phyloP scores from a whole-genome alignment of 257 asterid species.

The Nicotiana knightiana region DNA sequence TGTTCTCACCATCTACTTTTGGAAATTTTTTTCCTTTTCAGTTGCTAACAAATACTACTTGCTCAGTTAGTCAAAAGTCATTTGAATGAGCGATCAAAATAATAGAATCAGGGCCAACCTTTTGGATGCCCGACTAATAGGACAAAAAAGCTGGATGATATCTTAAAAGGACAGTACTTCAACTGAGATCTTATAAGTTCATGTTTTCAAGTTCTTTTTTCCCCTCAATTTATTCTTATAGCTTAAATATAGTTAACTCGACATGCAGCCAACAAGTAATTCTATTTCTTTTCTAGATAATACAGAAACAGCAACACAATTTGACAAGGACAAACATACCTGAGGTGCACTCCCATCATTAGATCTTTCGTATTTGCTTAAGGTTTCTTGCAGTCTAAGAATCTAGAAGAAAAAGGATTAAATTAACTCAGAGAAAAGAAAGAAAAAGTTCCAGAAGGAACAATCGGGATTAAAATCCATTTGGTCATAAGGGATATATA shows the following conservation, averaged over 20 bases:
- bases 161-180: not conserved
- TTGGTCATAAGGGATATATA: not conserved
- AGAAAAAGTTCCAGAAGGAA: not conserved
- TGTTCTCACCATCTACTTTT: not conserved
- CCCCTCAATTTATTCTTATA: not conserved
- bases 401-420: slow-evolving; percentile 42
- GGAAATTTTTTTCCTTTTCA: not conserved
- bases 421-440: not conserved
- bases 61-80: not conserved
- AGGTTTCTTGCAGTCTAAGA: slow-evolving; percentile 85
- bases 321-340: slow-evolving; percentile 36
- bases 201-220: not conserved
- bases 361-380: slow-evolving; percentile 85
- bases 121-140: not conserved
- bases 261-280: not conserved
- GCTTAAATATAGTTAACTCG: not conserved
- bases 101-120: not conserved
- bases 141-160: slow-evolving; percentile 1
- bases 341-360: slow-evolving; percentile 88
- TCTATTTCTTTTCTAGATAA: not conserved
- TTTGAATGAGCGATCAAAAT: not conserved
- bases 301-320: not conserved
- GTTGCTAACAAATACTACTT: not conserved
- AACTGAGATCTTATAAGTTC: not conserved
- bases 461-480: slow-evolving; percentile 18